Evolutionary conservation across 495 filamentous ascomycete genomes (phyloP).

Genomic region (Thermothielavioides terrestris): DNA sequence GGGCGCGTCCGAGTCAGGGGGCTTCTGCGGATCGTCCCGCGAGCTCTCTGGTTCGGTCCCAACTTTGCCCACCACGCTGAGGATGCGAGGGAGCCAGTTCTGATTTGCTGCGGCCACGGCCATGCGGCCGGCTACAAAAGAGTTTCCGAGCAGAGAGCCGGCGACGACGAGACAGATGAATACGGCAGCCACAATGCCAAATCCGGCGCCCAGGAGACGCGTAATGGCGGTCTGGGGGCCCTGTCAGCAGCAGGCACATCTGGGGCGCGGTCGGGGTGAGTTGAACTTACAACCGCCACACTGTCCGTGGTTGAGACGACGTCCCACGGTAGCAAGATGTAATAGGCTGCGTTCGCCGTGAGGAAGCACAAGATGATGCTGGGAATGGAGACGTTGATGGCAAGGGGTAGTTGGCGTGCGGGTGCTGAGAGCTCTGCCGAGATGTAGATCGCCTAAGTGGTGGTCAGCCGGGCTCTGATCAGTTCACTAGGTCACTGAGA

Average conservation of each 20-base stretch:
- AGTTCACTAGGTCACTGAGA: background rate
- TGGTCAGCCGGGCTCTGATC: background rate
- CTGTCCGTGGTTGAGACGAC: slow-evolving; percentile 44
- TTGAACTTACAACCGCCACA: slow-evolving; percentile 44
- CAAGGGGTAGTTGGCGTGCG: slow-evolving; percentile 44
- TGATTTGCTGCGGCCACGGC: slow-evolving; percentile 46
- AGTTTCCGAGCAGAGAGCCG: slow-evolving; percentile 48
- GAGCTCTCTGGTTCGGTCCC: slow-evolving; percentile 5
- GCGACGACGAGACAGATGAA: slow-evolving; percentile 46
- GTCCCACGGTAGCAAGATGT: slow-evolving; percentile 47
- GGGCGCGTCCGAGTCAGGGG: slow-evolving; percentile 31
- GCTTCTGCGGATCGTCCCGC: background rate
- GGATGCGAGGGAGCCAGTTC: slow-evolving; percentile 41
- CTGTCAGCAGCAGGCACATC: background rate
- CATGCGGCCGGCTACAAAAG: slow-evolving; percentile 49
- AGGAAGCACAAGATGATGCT: slow-evolving; percentile 49
- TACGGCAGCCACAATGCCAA: slow-evolving; percentile 39
- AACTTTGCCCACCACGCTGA: slow-evolving; percentile 35
- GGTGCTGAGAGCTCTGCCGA: slow-evolving; percentile 44
- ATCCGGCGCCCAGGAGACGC: slow-evolving; percentile 39
- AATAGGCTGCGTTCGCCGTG: slow-evolving; percentile 46
- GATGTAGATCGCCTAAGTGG: slow-evolving; percentile 43
- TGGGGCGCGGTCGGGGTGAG: background rate
- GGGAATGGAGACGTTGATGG: slow-evolving; percentile 47
- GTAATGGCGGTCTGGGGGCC: slow-evolving; percentile 42